Conservation (phyloP, 1,284 basidiomycete genomes). For the Ceratobasidium sp. region DNA sequence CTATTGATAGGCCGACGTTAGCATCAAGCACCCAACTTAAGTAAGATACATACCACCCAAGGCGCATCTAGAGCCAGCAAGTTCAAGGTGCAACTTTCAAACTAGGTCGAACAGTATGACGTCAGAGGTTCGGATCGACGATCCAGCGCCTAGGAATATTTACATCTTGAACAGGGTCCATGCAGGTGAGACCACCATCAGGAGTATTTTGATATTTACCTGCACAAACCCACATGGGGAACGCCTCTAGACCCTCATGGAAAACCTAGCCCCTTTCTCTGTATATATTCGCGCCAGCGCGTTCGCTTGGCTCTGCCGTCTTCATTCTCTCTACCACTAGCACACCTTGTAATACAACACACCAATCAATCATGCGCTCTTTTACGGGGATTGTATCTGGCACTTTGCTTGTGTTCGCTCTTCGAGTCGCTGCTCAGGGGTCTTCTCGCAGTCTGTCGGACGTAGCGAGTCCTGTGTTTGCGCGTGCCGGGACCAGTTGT, state of each 20-base stretch:
- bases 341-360: background rate
- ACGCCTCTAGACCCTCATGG: background rate
- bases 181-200: no score
- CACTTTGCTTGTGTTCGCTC: background rate
- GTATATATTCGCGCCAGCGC: conserved; percentile 22
- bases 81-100: no score
- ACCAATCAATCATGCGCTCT: conserved; percentile 34
- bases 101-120: background rate
- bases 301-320: background rate
- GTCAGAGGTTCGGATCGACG: conserved; percentile 8
- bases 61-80: no score
- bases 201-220: no score
- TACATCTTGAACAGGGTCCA: conserved; percentile 20
- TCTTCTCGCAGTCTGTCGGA: no score
- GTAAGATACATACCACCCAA: conserved; percentile 35
- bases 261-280: background rate
- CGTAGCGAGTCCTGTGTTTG: background rate
- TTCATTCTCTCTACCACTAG: background rate
- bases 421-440: conserved; percentile 18
- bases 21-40: background rate
- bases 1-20: conserved; percentile 5
- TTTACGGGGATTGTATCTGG: background rate
- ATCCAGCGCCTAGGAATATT: no score
- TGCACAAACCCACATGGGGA: conserved; percentile 22
- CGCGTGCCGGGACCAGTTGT: conserved; percentile 3